These are phyloP conservation scores for Ganoderma boninense DNA, from an alignment of 1,284 basidiomycete genomes.

Conservation along the genomic window DNA sequence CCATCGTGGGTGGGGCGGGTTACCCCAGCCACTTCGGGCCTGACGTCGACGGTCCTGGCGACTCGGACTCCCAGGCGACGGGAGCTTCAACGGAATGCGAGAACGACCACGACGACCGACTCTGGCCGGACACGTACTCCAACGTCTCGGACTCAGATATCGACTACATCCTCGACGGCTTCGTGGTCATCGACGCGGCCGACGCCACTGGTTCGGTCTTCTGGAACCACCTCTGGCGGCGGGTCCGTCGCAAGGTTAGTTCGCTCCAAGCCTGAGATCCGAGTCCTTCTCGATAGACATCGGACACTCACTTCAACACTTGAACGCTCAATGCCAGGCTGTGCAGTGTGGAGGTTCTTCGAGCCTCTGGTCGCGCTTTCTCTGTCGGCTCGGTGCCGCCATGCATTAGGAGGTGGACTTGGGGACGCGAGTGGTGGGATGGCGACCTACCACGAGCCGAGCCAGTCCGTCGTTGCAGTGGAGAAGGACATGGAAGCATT, in stretches of 20 bases:
- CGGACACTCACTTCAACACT: background rate
- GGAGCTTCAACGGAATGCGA: too few relatives aligned
- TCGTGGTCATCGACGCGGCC: slow-evolving; percentile 3
- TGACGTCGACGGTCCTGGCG: background rate
- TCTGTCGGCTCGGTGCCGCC: too few relatives aligned
- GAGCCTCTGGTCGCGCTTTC: background rate
- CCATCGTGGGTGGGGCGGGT: too few relatives aligned
- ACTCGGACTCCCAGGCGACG: background rate
- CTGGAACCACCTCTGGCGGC: background rate
- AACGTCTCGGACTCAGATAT: too few relatives aligned
- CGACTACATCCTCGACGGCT: background rate
- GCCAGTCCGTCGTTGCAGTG: background rate
- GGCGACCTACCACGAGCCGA: too few relatives aligned
- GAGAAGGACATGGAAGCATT: background rate
- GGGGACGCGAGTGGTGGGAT: too few relatives aligned
- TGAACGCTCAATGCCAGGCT: too few relatives aligned
- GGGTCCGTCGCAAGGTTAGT: slow-evolving; percentile 4
- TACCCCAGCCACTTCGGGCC: slow-evolving; percentile 1
- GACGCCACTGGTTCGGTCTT: background rate
- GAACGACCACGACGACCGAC: too few relatives aligned
- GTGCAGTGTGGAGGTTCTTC: background rate
- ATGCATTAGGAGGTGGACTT: too few relatives aligned
- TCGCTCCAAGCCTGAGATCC: background rate
- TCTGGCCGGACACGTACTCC: too few relatives aligned
- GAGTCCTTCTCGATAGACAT: too few relatives aligned